phyloP scores from a whole-genome alignment of 2,329 filamentous ascomycete species.

The Zymoseptoria tritici region DNA sequence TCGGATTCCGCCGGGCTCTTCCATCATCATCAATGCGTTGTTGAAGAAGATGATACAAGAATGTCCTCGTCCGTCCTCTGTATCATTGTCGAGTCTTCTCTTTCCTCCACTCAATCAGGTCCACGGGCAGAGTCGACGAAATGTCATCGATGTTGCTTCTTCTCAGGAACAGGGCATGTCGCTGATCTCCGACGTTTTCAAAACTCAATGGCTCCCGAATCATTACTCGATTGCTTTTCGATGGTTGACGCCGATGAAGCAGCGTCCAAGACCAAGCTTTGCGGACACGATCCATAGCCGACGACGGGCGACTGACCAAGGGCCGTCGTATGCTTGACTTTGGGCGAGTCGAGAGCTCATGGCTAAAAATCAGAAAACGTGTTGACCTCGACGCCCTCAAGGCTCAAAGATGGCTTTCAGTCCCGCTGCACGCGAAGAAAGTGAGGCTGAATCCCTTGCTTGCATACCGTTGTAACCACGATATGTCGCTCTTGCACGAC shows the following conservation, averaged over 20 bases:
- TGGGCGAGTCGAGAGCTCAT: too few relatives aligned
- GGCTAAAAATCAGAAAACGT: too few relatives aligned
- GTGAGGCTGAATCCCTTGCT: not conserved
- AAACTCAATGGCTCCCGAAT: constrained; percentile 2
- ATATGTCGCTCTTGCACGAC: not conserved
- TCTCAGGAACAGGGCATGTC: not conserved
- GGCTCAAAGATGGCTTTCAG: too few relatives aligned
- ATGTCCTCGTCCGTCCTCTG: not conserved
- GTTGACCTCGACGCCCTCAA: too few relatives aligned
- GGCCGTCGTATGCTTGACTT: too few relatives aligned
- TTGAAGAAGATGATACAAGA: not conserved
- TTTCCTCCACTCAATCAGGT: not conserved
- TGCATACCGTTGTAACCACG: not conserved
- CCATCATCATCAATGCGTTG: not conserved
- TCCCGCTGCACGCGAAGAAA: too few relatives aligned
- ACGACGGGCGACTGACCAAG: not conserved
- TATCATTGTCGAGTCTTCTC: not conserved
- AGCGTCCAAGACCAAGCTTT: constrained; percentile 1
- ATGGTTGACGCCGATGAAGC: not conserved
- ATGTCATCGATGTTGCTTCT: not conserved
- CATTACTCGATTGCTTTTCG: constrained; percentile 13
- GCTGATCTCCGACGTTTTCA: not conserved
- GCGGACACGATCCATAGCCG: not conserved
- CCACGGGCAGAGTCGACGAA: not conserved
- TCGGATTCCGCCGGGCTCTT: not conserved